Conservation (phyloP, 1,139 yeast genomes). For the Scheffersomyces titani region DNA sequence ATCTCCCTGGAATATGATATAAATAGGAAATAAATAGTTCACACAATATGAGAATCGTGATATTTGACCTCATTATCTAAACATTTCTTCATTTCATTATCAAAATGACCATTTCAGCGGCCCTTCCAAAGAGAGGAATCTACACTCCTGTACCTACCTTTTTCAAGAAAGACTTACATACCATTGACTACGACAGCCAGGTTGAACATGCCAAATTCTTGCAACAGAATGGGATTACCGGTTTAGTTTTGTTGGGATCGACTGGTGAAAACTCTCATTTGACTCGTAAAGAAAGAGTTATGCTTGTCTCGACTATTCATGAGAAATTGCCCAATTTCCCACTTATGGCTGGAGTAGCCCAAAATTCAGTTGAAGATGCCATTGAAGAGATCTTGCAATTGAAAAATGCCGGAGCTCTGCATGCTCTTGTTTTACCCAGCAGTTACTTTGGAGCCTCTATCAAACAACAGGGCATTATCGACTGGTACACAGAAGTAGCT, state of each 20-base stretch:
- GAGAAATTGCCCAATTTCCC: constrained; percentile 37
- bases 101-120: neutral
- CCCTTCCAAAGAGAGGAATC: constrained; percentile 10
- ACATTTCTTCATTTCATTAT: neutral
- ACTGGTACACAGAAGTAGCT: constrained; percentile 47
- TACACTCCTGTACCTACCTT: constrained; percentile 44
- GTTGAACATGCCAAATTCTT: constrained; percentile 35
- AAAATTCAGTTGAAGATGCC: constrained; percentile 40
- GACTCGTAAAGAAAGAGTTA: constrained; percentile 40
- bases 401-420: constrained; percentile 44
- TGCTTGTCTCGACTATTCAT: constrained; percentile 31
- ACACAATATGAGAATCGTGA: neutral
- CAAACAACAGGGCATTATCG: constrained; percentile 43
- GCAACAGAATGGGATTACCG: constrained; percentile 30
- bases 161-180: constrained; percentile 27
- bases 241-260: constrained; percentile 37
- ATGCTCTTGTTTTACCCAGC: constrained; percentile 46
- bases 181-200: constrained; percentile 35
- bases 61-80: neutral
- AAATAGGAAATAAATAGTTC: neutral
- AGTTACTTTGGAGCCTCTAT: constrained; percentile 46
- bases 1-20: too few relatives aligned
- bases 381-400: constrained; percentile 35
- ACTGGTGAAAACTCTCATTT: constrained; percentile 52
- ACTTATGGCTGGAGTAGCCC: constrained; percentile 49